Conservation (phyloP, 495 filamentous ascomycete genomes). For the Aspergillus hancockii region DNA sequence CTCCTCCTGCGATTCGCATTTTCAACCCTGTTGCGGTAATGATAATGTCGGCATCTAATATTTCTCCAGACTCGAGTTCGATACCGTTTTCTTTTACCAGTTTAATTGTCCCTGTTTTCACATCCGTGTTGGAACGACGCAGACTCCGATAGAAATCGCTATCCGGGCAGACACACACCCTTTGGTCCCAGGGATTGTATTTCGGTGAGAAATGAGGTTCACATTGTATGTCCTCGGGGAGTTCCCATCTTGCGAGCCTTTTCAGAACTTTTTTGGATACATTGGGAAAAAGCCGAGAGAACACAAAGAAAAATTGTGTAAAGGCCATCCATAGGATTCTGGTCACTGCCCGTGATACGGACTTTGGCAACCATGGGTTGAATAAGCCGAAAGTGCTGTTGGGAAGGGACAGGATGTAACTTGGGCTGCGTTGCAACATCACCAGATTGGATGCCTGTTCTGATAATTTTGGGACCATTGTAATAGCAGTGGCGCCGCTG, state of each 20-base stretch:
- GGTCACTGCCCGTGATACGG: conserved; percentile 27
- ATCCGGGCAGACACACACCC: conserved; percentile 62
- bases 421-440: conserved; percentile 52
- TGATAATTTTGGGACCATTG: conserved; percentile 34
- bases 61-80: conserved; percentile 48
- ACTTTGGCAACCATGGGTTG: conserved; percentile 30
- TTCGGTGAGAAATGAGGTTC: conserved; percentile 62
- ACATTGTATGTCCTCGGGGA: conserved; percentile 49
- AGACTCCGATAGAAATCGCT: conserved; percentile 65
- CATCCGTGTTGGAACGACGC: conserved; percentile 43
- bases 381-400: conserved; percentile 14
- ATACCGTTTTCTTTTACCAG: conserved; percentile 54
- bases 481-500: conserved; percentile 49
- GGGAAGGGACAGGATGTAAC: conserved; percentile 39
- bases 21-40: conserved; percentile 63
- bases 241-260: conserved; percentile 31
- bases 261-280: conserved; percentile 37
- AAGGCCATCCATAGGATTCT: neutral
- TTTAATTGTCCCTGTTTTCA: conserved; percentile 59
- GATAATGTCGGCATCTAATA: conserved; percentile 59
- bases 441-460: conserved; percentile 34
- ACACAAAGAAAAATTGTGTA: conserved; percentile 27
- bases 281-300: conserved; percentile 50
- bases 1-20: conserved; percentile 31
- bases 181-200: conserved; percentile 65